Base-by-base conservation (phyloP, 2,329 filamentous ascomycete species). In the Shiraia sp. region DNA sequence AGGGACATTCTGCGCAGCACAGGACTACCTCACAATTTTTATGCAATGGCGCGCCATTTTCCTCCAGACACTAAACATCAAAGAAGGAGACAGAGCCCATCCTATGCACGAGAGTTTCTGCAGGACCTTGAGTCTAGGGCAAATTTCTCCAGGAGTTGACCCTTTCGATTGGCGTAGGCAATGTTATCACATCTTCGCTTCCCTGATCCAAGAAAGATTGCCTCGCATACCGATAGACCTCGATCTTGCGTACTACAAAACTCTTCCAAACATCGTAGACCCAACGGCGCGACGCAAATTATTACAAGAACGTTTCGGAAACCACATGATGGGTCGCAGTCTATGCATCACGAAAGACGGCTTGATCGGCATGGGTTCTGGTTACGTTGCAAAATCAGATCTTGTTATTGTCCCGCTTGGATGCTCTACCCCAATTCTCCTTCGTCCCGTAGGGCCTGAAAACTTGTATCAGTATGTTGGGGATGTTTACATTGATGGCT, bases 1-100 rank as follows among this genome's bases (percentile, higher is more conserved):
- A 15, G 59, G 56, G 1, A 63, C 61, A 1, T 43, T 57, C 0
- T 65, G 56, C 36, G 56, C 46, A 0, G 3, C 55, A 12, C 56
- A 56, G 4, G 61, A 70, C 35, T 66, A 58, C n/a, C 49, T 72
- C 13, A 69, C 68, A 58, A 66, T 65, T 0, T 71, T 72, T 31
- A 31, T 69, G 1, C 57, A 70, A 16, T 71, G 66, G 68, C 49
- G 61, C 13, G 58, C 63, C 4, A 38, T 59, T 12, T 23, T 70
- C 0, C 35, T 67, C 6, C 39, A 50, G 5, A 45, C 10, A 29
- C 39, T 29, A 1, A 40, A 50, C 19, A 32, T 36, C 15, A 40
- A 32, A 3, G 28, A 45, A 9, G 33, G 29, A n/a, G 28, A 41
- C 22, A 15, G 38, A 7, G 23, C 28, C 16, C n/a, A 31, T 16